Conservation (phyloP, 208 protist genomes). For the Leishmania tropica region DNA sequence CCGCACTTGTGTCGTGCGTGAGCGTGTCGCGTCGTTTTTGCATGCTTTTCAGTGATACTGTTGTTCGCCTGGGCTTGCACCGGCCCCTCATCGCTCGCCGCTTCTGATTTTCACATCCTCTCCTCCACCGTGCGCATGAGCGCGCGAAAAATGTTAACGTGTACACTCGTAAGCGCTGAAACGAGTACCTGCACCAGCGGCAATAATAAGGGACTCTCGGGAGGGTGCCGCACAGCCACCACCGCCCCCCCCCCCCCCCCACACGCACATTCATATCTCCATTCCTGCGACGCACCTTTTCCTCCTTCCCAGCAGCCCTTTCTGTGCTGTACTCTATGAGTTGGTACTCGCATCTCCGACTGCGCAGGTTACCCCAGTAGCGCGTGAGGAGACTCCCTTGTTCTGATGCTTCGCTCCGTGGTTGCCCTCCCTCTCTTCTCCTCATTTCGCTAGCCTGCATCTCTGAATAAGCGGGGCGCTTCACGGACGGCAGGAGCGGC, state of each 20-base stretch:
- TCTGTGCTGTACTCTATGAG: not conserved
- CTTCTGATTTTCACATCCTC: not conserved
- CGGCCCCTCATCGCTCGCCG: not conserved
- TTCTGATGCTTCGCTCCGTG: too few relatives aligned
- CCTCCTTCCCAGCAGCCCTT: not conserved
- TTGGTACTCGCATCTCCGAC: not conserved
- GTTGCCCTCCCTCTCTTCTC: not conserved
- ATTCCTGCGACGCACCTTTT: not conserved
- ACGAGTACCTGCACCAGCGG: not conserved
- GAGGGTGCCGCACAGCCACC: not conserved
- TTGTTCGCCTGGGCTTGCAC: too few relatives aligned
- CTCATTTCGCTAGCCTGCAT: not conserved
- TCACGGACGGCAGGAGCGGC: not conserved
- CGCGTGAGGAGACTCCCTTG: too few relatives aligned
- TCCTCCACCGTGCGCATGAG: not conserved
- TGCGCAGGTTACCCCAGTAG: too few relatives aligned
- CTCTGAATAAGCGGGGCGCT: not conserved
- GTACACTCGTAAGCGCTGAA: not conserved
- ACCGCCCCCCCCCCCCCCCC: not conserved
- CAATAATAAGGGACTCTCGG: not conserved
- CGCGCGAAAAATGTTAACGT: not conserved
- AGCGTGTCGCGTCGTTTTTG: not conserved
- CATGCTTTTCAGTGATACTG: too few relatives aligned
- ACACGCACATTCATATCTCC: not conserved
- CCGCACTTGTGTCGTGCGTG: not conserved